These are phyloP conservation scores for Chrysanthemum makinoi DNA, from an alignment of 129 eudicot genomes.

Conservation along the genomic window DNA sequence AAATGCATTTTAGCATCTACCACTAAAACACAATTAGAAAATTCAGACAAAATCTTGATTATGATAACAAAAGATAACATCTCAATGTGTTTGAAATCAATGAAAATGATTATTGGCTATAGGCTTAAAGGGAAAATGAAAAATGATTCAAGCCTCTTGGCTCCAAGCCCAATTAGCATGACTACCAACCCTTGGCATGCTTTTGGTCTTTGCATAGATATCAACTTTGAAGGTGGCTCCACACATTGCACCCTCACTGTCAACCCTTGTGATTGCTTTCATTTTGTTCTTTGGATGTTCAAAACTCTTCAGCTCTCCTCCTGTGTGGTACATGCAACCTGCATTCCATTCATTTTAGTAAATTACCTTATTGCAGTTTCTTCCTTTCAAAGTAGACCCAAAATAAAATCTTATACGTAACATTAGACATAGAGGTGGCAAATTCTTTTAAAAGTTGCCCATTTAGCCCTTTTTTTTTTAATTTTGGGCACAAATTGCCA, in stretches of 20 bases:
- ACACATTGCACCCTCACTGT: conserved; percentile 90
- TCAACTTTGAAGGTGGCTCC: conserved; percentile 87
- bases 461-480: too few species aligned
- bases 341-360: conserved; percentile 23
- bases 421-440: too few species aligned
- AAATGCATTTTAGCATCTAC: too few species aligned
- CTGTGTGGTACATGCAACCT: conserved; percentile 91
- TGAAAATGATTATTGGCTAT: neutral
- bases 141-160: conserved; percentile 31
- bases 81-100: conserved; percentile 3
- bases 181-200: conserved; percentile 97
- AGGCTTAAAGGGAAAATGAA: neutral
- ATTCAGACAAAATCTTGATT: conserved; percentile 16
- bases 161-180: conserved; percentile 88
- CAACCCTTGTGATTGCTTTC: conserved; percentile 91
- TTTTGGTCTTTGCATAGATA: conserved; percentile 52
- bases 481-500: too few species aligned
- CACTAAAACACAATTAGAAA: too few species aligned
- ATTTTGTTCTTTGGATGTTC: conserved; percentile 85
- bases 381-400: neutral
- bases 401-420: neutral
- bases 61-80: neutral
- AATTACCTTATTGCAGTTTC: neutral
- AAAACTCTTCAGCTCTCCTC: conserved; percentile 62
- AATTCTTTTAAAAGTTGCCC: too few species aligned